These are phyloP conservation scores for Starmerella geochares DNA, from an alignment of 805 yeast species.

Conservation along the genomic window DNA sequence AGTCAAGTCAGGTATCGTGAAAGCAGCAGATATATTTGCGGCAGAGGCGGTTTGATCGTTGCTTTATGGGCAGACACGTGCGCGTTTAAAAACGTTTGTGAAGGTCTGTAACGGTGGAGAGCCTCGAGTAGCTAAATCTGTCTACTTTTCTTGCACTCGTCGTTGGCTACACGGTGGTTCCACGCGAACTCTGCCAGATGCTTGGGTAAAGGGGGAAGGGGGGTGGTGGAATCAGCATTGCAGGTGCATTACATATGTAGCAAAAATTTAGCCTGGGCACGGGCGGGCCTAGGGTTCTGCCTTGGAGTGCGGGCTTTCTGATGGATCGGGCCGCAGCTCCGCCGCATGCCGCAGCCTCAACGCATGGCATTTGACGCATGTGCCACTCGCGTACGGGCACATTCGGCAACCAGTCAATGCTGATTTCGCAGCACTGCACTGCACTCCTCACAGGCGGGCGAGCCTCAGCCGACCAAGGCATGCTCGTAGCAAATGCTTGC, in stretches of 20 bases:
- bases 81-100: neutral
- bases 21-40: neutral
- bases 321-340: conserved; percentile 7
- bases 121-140: neutral
- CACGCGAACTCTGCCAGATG: neutral
- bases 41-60: neutral
- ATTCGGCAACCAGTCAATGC: too few species aligned
- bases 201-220: conserved; percentile 5
- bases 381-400: neutral
- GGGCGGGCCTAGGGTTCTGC: conserved; percentile 14
- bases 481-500: neutral
- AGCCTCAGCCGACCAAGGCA: too few species aligned
- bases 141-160: neutral
- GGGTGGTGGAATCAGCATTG: conserved; percentile 14
- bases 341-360: conserved; percentile 8
- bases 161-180: neutral
- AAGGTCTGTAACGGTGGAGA: neutral
- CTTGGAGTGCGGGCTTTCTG: neutral
- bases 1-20: neutral
- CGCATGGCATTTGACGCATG: conserved; percentile 6
- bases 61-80: neutral
- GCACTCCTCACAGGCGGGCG: too few species aligned
- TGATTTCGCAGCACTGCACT: too few species aligned
- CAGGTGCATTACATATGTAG: conserved; percentile 26
- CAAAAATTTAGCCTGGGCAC: conserved; percentile 15